Conservation (phyloP, 306 rosid species). For the Cicer yamashitae region DNA sequence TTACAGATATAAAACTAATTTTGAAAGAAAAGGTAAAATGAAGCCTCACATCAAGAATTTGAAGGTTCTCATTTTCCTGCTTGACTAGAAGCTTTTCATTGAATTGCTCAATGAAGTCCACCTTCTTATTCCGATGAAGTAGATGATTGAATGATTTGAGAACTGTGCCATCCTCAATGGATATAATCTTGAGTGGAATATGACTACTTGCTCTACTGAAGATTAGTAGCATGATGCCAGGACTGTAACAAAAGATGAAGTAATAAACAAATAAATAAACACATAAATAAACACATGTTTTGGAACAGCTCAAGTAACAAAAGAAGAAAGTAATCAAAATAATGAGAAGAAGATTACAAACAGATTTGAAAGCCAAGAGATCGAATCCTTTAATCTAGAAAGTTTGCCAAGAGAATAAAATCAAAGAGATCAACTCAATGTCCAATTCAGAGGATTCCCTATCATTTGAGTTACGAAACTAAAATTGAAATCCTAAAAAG, state of each 20-base stretch:
- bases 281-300: background rate
- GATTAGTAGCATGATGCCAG: constrained; percentile 90
- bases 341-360: constrained; percentile 5
- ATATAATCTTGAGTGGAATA: constrained; percentile 88
- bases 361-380: background rate
- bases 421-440: background rate
- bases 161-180: constrained; percentile 95
- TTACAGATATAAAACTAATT: background rate
- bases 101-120: constrained; percentile 96
- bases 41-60: constrained; percentile 88
- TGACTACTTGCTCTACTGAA: constrained; percentile 74
- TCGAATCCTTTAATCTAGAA: too few species aligned
- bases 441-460: background rate
- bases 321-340: constrained; percentile 15
- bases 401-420: too few species aligned
- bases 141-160: constrained; percentile 86
- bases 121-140: constrained; percentile 89
- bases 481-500: background rate
- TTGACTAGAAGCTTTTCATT: constrained; percentile 97
- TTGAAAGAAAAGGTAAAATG: background rate
- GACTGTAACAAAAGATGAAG: constrained; percentile 56
- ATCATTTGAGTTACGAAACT: background rate
- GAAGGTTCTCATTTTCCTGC: constrained; percentile 96
- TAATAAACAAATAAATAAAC: constrained; percentile 10
- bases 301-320: constrained; percentile 14